A percentile compares a stretch with the other conserved stretches of the same genome.
Conservation (phyloP, 2,329 filamentous ascomycete species). For the Diaporthe capsici region DNA sequence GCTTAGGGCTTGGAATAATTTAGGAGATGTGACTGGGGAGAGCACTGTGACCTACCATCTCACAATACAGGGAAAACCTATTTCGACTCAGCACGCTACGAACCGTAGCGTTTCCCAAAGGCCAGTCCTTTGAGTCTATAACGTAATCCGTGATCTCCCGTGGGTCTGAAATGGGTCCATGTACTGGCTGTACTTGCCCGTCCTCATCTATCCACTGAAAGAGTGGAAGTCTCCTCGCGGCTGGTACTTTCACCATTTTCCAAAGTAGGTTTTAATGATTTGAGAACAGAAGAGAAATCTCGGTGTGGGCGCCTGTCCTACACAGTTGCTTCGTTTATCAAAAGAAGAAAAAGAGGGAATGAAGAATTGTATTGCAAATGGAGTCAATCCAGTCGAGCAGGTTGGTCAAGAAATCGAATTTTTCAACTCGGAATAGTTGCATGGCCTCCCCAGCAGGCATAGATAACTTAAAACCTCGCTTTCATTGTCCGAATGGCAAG, state of each 20-base stretch:
- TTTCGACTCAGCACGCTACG: not conserved
- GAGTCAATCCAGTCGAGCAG: not conserved
- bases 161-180: not conserved
- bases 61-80: not conserved
- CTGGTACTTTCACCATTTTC: not conserved
- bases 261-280: not conserved
- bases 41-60: not conserved
- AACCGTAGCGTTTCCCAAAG: not conserved
- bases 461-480: not conserved
- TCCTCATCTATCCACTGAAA: not conserved
- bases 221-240: not conserved
- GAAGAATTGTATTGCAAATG: not conserved
- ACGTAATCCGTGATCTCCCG: constrained; percentile 22
- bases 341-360: not conserved
- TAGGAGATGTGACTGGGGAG: too few relatives aligned
- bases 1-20: not conserved
- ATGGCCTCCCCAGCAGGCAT: fast-evolving
- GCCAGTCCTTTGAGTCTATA: not conserved
- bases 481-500: not conserved
- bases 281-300: not conserved
- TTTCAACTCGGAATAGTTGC: not conserved
- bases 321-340: not conserved
- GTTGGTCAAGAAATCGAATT: not conserved
- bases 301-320: not conserved
- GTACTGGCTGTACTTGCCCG: not conserved